phyloP scores from a whole-genome alignment of 345 rosid species.

The Linum trigynum region DNA sequence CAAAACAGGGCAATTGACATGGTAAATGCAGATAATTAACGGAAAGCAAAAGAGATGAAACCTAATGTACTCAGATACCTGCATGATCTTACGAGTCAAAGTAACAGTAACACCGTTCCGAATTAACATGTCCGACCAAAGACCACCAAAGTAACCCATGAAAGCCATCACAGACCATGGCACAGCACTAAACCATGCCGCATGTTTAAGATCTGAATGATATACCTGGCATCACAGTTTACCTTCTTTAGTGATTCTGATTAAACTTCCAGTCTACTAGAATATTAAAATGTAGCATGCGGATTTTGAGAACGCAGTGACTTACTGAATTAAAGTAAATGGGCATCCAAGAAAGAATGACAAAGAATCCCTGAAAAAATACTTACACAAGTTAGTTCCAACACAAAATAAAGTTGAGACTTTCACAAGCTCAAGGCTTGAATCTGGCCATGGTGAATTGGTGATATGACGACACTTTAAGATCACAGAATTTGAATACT shows the following conservation, averaged over 20 bases:
- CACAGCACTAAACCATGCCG: constrained; percentile 95
- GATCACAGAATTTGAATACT: neutral
- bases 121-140: constrained; percentile 71
- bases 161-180: constrained; percentile 97
- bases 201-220: constrained; percentile 86
- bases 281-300: neutral
- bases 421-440: neutral
- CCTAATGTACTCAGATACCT: constrained; percentile 30
- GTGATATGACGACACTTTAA: neutral
- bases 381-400: neutral
- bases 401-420: neutral
- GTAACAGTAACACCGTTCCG: constrained; percentile 63
- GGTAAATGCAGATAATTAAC: no score
- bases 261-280: constrained; percentile 2
- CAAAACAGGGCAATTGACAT: no score
- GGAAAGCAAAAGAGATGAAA: constrained; percentile 6
- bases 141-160: constrained; percentile 74
- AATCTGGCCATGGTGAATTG: neutral
- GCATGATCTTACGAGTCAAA: constrained; percentile 85
- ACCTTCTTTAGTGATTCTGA: constrained; percentile 12
- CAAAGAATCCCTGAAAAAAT: constrained; percentile 73
- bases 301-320: constrained; percentile 3
- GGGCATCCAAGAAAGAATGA: constrained; percentile 99
- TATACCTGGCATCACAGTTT: constrained; percentile 40
- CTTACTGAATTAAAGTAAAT: constrained; percentile 85